A percentile compares a stretch with the other conserved stretches of the same genome.
These are phyloP conservation scores for Candida ascalaphidarum DNA, from an alignment of 805 yeast species.

Conservation along the genomic window DNA sequence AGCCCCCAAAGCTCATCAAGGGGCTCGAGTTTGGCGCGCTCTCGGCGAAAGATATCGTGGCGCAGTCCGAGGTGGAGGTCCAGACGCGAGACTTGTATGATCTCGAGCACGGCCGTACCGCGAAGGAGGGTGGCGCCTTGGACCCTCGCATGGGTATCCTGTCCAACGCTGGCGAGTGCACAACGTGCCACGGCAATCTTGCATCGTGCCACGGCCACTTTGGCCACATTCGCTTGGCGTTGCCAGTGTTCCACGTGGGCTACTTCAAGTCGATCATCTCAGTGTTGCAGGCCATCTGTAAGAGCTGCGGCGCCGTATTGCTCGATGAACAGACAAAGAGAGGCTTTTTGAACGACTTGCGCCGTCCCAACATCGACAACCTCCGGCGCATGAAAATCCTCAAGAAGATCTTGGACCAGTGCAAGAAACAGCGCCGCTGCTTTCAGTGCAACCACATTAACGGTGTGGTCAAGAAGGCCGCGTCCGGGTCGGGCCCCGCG, in stretches of 20 bases:
- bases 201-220: constrained; percentile 98
- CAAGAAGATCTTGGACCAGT: constrained; percentile 79
- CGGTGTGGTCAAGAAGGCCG: constrained; percentile 96
- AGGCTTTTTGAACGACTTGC: constrained; percentile 64
- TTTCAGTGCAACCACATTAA: constrained; percentile 78
- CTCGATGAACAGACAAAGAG: constrained; percentile 67
- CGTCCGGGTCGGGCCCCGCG: constrained; percentile 85
- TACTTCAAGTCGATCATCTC: constrained; percentile 87
- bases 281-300: constrained; percentile 86
- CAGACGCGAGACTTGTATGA: constrained; percentile 88
- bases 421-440: constrained; percentile 92
- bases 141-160: constrained; percentile 94
- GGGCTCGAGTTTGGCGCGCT: constrained; percentile 90
- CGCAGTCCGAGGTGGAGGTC: constrained; percentile 92
- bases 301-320: constrained; percentile 72
- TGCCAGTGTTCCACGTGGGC: constrained; percentile 97
- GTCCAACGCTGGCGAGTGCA: constrained; percentile 75
- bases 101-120: constrained; percentile 79
- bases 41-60: constrained; percentile 84
- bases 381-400: constrained; percentile 84
- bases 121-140: constrained; percentile 78
- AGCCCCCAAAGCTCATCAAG: constrained; percentile 82
- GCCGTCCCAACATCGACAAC: constrained; percentile 85
- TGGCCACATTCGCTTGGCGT: constrained; percentile 86
- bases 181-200: constrained; percentile 84